Conservation (phyloP, 1,139 yeast species). For the Meyerozyma guilliermondii region DNA sequence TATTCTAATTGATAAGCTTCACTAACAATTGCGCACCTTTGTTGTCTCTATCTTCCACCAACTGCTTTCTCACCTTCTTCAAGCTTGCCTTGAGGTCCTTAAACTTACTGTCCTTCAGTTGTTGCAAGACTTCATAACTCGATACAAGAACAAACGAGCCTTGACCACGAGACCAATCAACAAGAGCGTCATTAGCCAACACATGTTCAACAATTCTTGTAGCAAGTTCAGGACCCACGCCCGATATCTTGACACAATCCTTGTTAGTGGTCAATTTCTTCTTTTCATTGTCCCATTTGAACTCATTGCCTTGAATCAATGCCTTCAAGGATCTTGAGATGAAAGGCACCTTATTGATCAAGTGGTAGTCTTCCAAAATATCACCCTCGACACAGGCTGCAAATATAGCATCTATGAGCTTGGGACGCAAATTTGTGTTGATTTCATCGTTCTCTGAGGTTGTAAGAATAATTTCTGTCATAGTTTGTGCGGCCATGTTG, state of each 20-base stretch:
- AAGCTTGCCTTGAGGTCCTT: constrained; percentile 49
- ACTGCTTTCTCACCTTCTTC: constrained; percentile 45
- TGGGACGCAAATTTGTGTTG: constrained; percentile 39
- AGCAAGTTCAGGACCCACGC: constrained; percentile 65
- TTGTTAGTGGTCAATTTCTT: constrained; percentile 42
- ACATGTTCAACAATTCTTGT: constrained; percentile 46
- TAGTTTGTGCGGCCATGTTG: constrained; percentile 78
- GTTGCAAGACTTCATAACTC: constrained; percentile 49
- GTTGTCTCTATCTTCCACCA: constrained; percentile 48
- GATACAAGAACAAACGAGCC: constrained; percentile 83
- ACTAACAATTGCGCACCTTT: constrained; percentile 76
- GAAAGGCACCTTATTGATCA: constrained; percentile 64
- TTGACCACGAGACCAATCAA: constrained; percentile 69
- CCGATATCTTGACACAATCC: constrained; percentile 43
- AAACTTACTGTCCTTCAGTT: constrained; percentile 25
- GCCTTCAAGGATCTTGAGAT: constrained; percentile 74
- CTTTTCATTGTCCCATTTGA: constrained; percentile 61
- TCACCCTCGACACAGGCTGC: constrained; percentile 61
- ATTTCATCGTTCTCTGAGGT: constrained; percentile 44
- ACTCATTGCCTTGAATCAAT: constrained; percentile 66
- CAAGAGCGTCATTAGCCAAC: constrained; percentile 39
- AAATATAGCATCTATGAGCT: constrained; percentile 51
- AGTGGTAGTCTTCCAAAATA: constrained; percentile 61
- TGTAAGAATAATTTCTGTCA: constrained; percentile 65
- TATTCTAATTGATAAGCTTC: constrained; percentile 21